Percentiles rank a stretch among this genome's conserved stretches.
phyloP scores from a whole-genome alignment of 2,329 filamentous ascomycete species.

The Fusarium marasasianum region DNA sequence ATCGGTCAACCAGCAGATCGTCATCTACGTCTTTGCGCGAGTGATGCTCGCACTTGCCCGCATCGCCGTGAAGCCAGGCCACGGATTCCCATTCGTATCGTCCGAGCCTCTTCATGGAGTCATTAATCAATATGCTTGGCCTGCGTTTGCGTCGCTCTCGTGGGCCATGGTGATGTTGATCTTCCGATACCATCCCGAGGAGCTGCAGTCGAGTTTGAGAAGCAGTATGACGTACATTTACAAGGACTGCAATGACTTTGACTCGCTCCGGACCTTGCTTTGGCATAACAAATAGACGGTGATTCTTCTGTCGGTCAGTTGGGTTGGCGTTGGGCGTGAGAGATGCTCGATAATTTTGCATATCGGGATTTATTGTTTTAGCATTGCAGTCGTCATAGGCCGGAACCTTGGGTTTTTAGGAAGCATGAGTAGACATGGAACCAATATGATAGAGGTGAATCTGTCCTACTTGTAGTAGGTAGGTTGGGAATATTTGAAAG shows the following conservation, averaged over 20 bases:
- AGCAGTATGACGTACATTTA: constrained; percentile 99
- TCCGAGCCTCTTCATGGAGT: constrained; percentile 55
- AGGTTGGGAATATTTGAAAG: background rate
- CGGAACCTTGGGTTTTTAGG: constrained; percentile 10
- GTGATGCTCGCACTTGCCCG: constrained; percentile 87
- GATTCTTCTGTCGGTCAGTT: constrained; percentile 6
- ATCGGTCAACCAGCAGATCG: constrained; percentile 93
- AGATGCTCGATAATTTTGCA: constrained; percentile 24
- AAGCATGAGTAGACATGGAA: constrained; percentile 24
- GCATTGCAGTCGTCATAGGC: constrained; percentile 11
- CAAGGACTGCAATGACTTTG: constrained; percentile 87
- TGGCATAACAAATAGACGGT: constrained; percentile 77
- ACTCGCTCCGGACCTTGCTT: constrained; percentile 83
- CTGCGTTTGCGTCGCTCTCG: constrained; percentile 86
- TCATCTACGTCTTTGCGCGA: constrained; percentile 96
- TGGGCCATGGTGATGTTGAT: constrained; percentile 97
- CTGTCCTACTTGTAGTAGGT: background rate
- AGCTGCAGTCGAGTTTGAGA: constrained; percentile 88
- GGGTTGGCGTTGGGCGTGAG: constrained; percentile 34
- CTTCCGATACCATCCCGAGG: constrained; percentile 91
- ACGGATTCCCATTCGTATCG: constrained; percentile 61
- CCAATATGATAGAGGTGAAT: constrained; percentile 16
- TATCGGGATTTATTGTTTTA: constrained; percentile 11
- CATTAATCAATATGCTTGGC: constrained; percentile 83
- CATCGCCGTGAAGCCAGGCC: constrained; percentile 75